phyloP scores from a whole-genome alignment of 202 grass and related monocot genomes.

The Cymbopogon flexuosus region DNA sequence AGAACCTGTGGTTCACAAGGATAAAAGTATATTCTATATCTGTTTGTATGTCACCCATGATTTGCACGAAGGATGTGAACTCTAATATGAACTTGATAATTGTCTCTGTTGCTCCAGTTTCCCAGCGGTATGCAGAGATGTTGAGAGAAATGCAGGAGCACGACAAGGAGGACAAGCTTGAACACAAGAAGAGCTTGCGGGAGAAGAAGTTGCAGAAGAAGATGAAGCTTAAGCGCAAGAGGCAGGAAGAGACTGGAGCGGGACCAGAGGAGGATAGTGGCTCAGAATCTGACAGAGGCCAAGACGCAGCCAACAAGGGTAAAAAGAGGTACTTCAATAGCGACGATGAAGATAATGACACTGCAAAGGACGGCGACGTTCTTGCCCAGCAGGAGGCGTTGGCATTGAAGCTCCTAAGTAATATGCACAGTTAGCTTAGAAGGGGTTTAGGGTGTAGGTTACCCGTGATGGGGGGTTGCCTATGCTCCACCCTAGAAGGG shows the following conservation, averaged over 20 bases:
- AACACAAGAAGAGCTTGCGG: conserved; percentile 52
- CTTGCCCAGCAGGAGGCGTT: conserved; percentile 74
- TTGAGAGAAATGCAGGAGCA: conserved; percentile 67
- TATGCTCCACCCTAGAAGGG: not conserved
- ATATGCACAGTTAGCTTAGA: conserved; percentile 53
- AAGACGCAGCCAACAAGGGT: conserved; percentile 28
- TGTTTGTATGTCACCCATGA: not conserved
- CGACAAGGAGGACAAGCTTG: conserved; percentile 83
- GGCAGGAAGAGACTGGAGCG: conserved; percentile 35
- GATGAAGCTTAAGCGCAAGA: conserved; percentile 62
- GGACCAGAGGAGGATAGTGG: conserved; percentile 37
- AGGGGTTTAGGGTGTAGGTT: not conserved
- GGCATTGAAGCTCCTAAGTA: conserved; percentile 66
- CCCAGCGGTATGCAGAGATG: conserved; percentile 66
- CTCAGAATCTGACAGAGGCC: conserved; percentile 45
- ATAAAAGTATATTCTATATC: conserved; percentile 47
- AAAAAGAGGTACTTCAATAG: conserved; percentile 59
- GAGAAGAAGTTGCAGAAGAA: conserved; percentile 79
- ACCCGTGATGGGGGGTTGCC: not conserved
- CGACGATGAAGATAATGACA: conserved; percentile 31
- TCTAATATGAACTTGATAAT: not conserved
- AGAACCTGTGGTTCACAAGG: conserved; percentile 49
- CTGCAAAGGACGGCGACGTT: conserved; percentile 13
- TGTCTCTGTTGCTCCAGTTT: conserved; percentile 37
- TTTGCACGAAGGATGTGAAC: conserved; percentile 3